A percentile compares a stretch with the other conserved stretches of the same genome.
phyloP scores from a whole-genome alignment of 2,329 filamentous ascomycete species.

The Cucurbitaria berberidis region DNA sequence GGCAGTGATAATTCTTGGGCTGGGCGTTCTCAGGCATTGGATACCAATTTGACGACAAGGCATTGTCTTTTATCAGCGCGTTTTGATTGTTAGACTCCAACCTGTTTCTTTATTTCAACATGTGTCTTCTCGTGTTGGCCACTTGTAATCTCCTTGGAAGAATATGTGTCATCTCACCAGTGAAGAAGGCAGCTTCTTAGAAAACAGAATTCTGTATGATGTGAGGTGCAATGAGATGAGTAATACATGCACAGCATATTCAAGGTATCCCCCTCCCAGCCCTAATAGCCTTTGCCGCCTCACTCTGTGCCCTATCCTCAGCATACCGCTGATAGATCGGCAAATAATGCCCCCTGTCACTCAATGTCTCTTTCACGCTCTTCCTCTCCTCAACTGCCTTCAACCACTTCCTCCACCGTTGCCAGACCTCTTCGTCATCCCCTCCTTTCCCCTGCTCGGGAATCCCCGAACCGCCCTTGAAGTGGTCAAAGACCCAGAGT shows the following conservation, averaged over 20 bases:
- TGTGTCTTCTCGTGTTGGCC: too few species aligned
- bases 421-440: conserved; percentile 65
- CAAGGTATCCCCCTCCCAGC: conserved; percentile 67
- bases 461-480: conserved; percentile 66
- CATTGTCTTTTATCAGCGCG: background rate
- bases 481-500: conserved; percentile 76
- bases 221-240: too few species aligned
- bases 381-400: conserved; percentile 63
- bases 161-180: too few species aligned
- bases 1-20: background rate
- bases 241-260: background rate
- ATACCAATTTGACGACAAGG: background rate
- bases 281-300: conserved; percentile 59
- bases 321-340: conserved; percentile 66
- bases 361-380: conserved; percentile 72
- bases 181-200: too few species aligned
- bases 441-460: conserved; percentile 56
- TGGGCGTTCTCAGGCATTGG: background rate
- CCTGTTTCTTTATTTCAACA: background rate
- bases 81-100: conserved; percentile 1
- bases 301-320: conserved; percentile 55
- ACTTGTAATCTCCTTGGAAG: too few species aligned
- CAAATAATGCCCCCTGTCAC: conserved; percentile 70
- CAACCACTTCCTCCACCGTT: conserved; percentile 69
- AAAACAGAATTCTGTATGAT: too few species aligned